Evolutionary conservation across 768 basidiomycete species (phyloP), one percentile per base, ranked within the genome.

Genomic region (Coprinopsis strossmayeri): DNA sequence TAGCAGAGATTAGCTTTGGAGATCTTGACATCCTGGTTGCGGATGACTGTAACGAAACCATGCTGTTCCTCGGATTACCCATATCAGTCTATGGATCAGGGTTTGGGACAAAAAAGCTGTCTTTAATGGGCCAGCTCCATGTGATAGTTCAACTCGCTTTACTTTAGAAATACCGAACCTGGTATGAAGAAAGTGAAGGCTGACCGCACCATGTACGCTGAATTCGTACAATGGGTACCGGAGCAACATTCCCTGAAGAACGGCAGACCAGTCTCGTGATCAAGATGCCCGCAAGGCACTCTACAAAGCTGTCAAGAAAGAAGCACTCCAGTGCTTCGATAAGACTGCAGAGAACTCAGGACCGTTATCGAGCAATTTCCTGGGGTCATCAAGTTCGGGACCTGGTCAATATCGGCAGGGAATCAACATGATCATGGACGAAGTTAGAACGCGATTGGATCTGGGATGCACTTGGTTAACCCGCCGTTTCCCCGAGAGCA

Each of bases 21-120:
- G 87, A 89, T 57, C 57, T 89, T 20, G 87, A 88, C 59, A 76
- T 86, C 44, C 62, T 83, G 18, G 84, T 84, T 3, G 69, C 73
- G 30, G 53, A 57, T n/a, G 74, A 75, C 12, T 72, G 79, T 45
- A 63, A 69, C 26, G 64, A 69, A 1, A 78, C 86, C 32, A 56
- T 78, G 17, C 53, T 62, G 4, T 88, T 84, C 56, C 67, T 84
- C 55, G 81, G 74, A 3, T 69, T 84, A 21, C 75, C 78, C 0
- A 69, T 75, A 66, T 69, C 72, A 3, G 56, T 60, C 18, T 83
- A 78, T 71, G 53, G 58, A 30, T 58, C 60, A 28, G 83, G 84
- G 0, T 88, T 88, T 53, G 46, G 61, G 11, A 79, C 78, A 0
- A 71, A 76, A 46, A 63, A 61, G 2, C 75, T 78, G 12, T 61